Conservation (phyloP, 805 yeast genomes). For the Ogataea pini region DNA sequence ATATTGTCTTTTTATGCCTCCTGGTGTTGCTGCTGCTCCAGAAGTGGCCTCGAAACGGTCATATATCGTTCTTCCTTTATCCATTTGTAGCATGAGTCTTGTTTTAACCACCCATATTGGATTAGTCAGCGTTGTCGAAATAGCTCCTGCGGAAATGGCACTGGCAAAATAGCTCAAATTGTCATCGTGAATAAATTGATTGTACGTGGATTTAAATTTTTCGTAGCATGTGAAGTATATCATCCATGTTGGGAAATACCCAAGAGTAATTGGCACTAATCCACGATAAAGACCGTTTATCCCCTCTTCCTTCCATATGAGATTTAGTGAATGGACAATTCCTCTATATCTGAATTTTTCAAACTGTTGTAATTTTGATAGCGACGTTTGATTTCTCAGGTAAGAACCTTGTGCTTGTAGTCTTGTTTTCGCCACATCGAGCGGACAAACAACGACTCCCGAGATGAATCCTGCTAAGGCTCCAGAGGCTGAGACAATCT, state of each 20-base stretch:
- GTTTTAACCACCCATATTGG: slow-evolving; percentile 99
- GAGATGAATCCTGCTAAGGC: slow-evolving; percentile 92
- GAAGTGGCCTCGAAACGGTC: slow-evolving; percentile 30
- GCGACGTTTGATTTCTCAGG: slow-evolving; percentile 23
- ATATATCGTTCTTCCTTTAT: slow-evolving; percentile 42
- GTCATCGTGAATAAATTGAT: slow-evolving; percentile 26
- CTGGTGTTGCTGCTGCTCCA: slow-evolving; percentile 23
- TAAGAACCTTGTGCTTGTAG: slow-evolving; percentile 85
- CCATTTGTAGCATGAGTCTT: slow-evolving; percentile 83
- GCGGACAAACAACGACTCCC: slow-evolving; percentile 89
- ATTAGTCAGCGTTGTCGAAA: slow-evolving; percentile 81
- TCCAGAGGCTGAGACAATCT: slow-evolving; percentile 80
- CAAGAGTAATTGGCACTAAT: slow-evolving; percentile 85
- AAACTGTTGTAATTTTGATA: slow-evolving; percentile 17
- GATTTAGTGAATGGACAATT: slow-evolving; percentile 58
- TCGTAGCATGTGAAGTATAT: slow-evolving; percentile 92
- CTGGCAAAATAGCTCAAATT: slow-evolving; percentile 46
- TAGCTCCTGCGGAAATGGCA: slow-evolving; percentile 88
- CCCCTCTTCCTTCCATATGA: slow-evolving; percentile 79
- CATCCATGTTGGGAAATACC: slow-evolving; percentile 98
- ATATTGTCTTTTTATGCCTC: slow-evolving; percentile 33
- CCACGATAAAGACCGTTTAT: slow-evolving; percentile 84
- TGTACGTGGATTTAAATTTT: slow-evolving; percentile 54
- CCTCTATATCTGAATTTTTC: slow-evolving; percentile 51
- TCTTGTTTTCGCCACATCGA: slow-evolving; percentile 93